These are phyloP conservation scores for Exophiala dermatitidis DNA, from an alignment of 2,329 filamentous ascomycete species.

Conservation along the genomic window DNA sequence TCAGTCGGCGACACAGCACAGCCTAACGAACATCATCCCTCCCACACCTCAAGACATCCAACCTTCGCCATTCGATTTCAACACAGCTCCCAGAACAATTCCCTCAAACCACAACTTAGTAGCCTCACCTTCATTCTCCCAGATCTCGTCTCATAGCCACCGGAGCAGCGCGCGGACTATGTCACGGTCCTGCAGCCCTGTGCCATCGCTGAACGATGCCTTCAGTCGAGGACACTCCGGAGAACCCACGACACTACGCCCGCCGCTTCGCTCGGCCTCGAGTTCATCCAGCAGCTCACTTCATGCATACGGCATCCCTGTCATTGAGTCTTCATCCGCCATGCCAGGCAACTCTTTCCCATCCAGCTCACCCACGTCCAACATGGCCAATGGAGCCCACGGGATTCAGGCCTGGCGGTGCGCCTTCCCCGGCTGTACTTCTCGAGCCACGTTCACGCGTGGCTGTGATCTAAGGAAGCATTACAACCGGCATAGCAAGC, in stretches of 20 bases:
- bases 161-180: constrained; percentile 21
- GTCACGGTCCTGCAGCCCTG: constrained; percentile 25
- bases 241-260: constrained; percentile 8
- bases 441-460: constrained; percentile 50
- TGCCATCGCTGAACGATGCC: constrained; percentile 5
- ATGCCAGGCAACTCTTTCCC: not conserved
- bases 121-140: constrained; percentile 21
- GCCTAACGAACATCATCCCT: constrained; percentile 22
- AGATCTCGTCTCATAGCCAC: constrained; percentile 15
- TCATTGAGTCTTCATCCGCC: constrained; percentile 13
- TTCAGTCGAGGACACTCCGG: not conserved
- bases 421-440: constrained; percentile 53
- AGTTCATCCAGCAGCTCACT: constrained; percentile 24
- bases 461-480: constrained; percentile 58
- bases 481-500: constrained; percentile 55
- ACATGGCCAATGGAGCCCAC: not conserved
- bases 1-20: constrained; percentile 7
- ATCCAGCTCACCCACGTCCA: constrained; percentile 3
- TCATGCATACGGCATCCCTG: constrained; percentile 26
- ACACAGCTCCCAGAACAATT: constrained; percentile 11
- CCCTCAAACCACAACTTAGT: constrained; percentile 15
- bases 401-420: constrained; percentile 47
- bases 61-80: constrained; percentile 23
- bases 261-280: constrained; percentile 19
- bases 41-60: constrained; percentile 24